Base-by-base conservation (phyloP, 1,139 yeast species). In the Pichia terricola region DNA sequence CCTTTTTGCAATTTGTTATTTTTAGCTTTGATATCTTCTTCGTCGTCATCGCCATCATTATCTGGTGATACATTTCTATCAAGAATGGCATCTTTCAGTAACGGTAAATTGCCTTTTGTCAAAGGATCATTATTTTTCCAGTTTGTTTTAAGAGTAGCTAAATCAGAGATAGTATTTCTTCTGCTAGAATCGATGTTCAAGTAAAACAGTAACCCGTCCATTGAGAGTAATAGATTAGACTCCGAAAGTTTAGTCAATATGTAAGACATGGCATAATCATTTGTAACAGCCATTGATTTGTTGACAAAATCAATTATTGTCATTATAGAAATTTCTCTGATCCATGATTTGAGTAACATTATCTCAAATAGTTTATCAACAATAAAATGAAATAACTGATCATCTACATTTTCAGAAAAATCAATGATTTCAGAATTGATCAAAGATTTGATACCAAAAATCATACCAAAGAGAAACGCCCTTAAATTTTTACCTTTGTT, bases 401-500 rank as follows among this genome's bases (percentile, higher is more conserved):
- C 25, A 28, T 37, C 38, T 7, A 8, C 32, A 27, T 16, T 26
- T 2, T 28, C 22, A 28, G 1, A 3, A 2, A 37, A 22, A 9
- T 30, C 22, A 8, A 45, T n/a, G 1, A 42, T 10, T 3, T 30
- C 9, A 5, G 84, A 77, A 53, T 81, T 81, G 38, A 83, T 68
- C 44, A 89, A 60, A 1, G 86, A 77, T 60, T 89, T 94, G 34
- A 86, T 67, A 0, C 96, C 96, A 62, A 91, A 89, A 44, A 91
- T 67, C 53, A 79, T 74, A 5, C 96, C 98, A 67, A 91, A 87
- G 32, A 85, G 65, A 11, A 77, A 69, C 1, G 91, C 82, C 49
- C 97, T 71, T 59, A 82, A 86, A 56, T 87, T 95, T 55, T 81
- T 84, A 5, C 95, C 96, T 54, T 74, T 75, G 67, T 79, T 79